Evolutionary conservation across 164 flowering plant species (phyloP).

Genomic region (Dillenia suffruticosa): DNA sequence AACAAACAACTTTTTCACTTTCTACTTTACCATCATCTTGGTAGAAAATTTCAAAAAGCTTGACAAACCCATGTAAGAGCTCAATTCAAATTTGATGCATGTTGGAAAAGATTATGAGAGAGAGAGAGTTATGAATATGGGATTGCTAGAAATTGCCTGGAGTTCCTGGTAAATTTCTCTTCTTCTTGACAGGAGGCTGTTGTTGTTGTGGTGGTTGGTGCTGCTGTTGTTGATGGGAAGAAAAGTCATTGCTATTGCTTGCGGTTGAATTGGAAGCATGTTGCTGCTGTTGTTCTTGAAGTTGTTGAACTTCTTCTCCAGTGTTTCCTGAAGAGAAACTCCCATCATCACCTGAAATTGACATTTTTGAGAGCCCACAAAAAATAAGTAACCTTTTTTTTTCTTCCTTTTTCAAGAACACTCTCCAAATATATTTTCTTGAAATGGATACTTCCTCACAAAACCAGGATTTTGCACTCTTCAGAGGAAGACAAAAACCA

Average conservation of each 20-base stretch:
- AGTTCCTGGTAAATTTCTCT: slow-evolving; percentile 79
- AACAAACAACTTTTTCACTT: slow-evolving; percentile 15
- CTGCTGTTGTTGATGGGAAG: slow-evolving; percentile 16
- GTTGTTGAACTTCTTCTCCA: slow-evolving; percentile 33
- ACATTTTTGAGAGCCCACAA: slow-evolving; percentile 29
- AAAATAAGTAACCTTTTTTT: slow-evolving; percentile 7
- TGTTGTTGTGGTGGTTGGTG: slow-evolving; percentile 7
- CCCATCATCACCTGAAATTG: slow-evolving; percentile 69
- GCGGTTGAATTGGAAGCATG: slow-evolving; percentile 25
- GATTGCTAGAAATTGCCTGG: slow-evolving; percentile 54
- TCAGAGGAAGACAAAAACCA: slow-evolving; percentile 51
- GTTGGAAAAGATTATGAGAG: background rate
- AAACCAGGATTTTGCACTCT: slow-evolving; percentile 29
- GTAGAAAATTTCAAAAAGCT: slow-evolving; percentile 1
- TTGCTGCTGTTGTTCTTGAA: slow-evolving; percentile 26
- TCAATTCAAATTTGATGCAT: background rate
- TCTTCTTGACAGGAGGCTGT: slow-evolving; percentile 48
- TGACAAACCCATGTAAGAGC: background rate
- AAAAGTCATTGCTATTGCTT: slow-evolving; percentile 40
- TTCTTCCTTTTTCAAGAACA: slow-evolving; percentile 2
- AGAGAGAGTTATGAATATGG: background rate
- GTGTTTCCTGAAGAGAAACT: slow-evolving; percentile 64
- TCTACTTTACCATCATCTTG: slow-evolving; percentile 1
- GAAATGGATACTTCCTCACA: slow-evolving; percentile 16
- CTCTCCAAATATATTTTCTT: background rate